phyloP scores from a whole-genome alignment of 371 early-diverging fungal species.

The Catenaria anguillulae region DNA sequence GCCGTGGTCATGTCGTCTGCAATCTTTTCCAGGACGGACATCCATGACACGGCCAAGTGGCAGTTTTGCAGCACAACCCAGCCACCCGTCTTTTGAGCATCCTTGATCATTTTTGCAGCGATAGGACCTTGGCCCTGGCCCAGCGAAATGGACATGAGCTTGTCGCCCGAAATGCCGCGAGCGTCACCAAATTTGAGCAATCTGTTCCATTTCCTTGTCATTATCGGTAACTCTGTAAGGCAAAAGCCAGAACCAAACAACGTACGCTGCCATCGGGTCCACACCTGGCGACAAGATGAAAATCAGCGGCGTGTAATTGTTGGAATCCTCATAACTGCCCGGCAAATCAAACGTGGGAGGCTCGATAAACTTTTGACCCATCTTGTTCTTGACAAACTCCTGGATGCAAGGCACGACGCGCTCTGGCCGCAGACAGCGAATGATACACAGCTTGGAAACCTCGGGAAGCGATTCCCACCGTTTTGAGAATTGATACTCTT shows the following conservation, averaged over 20 bases:
- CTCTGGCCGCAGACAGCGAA: conserved; percentile 31
- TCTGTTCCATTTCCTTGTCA: conserved; percentile 7
- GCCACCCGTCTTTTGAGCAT: conserved; percentile 27
- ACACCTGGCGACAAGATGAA: conserved; percentile 42
- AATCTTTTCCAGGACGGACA: conserved; percentile 37
- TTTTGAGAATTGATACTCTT: conserved; percentile 8
- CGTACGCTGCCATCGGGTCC: conserved; percentile 35
- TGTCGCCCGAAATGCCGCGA: conserved; percentile 27
- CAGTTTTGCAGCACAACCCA: conserved; percentile 49
- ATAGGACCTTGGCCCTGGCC: conserved; percentile 46
- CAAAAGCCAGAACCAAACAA: too few species aligned
- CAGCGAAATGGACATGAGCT: conserved; percentile 30
- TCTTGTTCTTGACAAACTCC: conserved; percentile 28
- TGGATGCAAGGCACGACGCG: conserved; percentile 29
- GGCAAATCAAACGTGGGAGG: conserved; percentile 40
- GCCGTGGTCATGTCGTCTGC: conserved; percentile 38
- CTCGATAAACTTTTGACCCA: conserved; percentile 34
- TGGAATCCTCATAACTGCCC: conserved; percentile 30
- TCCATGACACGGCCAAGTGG: conserved; percentile 40
- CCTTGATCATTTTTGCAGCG: conserved; percentile 34
- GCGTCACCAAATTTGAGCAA: conserved; percentile 35
- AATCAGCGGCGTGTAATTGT: conserved; percentile 32
- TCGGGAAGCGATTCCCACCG: not conserved
- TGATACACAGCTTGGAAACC: conserved; percentile 23
- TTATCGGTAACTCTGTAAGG: not conserved